These are phyloP conservation scores for Naganishia albida DNA, from an alignment of 1,284 basidiomycete genomes.

Conservation along the genomic window DNA sequence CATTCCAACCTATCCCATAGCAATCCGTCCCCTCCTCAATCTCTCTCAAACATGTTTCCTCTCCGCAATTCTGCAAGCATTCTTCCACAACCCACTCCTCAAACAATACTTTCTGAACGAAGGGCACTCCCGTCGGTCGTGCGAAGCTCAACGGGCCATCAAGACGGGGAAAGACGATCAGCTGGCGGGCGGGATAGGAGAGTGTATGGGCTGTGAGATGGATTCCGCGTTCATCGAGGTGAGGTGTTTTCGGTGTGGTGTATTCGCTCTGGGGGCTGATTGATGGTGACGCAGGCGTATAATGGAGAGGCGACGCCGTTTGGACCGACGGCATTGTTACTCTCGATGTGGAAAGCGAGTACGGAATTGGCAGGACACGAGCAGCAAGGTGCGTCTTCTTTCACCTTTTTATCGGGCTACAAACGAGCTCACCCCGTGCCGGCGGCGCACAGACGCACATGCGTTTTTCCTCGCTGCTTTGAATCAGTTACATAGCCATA, in stretches of 20 bases:
- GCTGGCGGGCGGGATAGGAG: constrained; percentile 39
- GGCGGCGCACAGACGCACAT: constrained; percentile 51
- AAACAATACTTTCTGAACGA: constrained; percentile 89
- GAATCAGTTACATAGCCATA: constrained; percentile 80
- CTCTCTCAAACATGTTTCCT: constrained; percentile 90
- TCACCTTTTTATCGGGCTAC: too few relatives aligned
- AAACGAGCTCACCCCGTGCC: neutral
- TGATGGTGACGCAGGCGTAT: constrained; percentile 61
- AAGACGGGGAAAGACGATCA: constrained; percentile 3
- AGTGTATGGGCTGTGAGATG: constrained; percentile 93
- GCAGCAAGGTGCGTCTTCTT: constrained; percentile 66
- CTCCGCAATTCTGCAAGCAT: constrained; percentile 88
- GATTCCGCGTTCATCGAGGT: constrained; percentile 87
- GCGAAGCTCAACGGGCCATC: constrained; percentile 55
- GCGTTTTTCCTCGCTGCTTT: constrained; percentile 74
- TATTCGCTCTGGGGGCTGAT: neutral
- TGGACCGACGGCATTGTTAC: constrained; percentile 80
- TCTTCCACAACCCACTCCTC: constrained; percentile 87
- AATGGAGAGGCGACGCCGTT: constrained; percentile 68
- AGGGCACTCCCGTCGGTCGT: constrained; percentile 70
- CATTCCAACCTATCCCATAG: constrained; percentile 51
- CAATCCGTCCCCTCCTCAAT: constrained; percentile 82
- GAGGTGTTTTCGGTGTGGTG: constrained; percentile 25
- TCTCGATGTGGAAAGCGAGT: constrained; percentile 82
- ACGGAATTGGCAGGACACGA: constrained; percentile 83